Evolutionary conservation across 768 basidiomycete genomes (phyloP).

Genomic region (Pholiota molesta): DNA sequence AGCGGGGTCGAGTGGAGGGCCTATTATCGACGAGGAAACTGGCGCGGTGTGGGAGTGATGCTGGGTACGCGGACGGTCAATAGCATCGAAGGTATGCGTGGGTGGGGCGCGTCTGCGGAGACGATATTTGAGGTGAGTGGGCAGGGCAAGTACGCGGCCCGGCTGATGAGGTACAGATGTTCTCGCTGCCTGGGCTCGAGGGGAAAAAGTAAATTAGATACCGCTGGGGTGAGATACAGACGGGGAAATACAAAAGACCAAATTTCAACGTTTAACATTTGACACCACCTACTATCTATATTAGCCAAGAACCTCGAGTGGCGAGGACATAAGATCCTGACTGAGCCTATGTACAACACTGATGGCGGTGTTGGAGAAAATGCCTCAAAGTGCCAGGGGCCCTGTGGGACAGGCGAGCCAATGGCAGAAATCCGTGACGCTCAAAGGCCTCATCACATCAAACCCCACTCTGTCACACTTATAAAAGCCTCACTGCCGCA

Average conservation of each 20-base stretch:
- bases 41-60: conserved; percentile 70
- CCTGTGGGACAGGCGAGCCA: conserved; percentile 31
- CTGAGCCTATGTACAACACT: too few relatives aligned
- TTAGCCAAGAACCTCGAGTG: too few relatives aligned
- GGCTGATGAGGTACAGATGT: conserved; percentile 43
- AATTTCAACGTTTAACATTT: too few relatives aligned
- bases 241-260: too few relatives aligned
- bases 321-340: too few relatives aligned
- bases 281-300: too few relatives aligned
- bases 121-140: conserved; percentile 58
- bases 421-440: conserved; percentile 50
- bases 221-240: too few relatives aligned
- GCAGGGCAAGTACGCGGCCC: background rate
- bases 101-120: conserved; percentile 68
- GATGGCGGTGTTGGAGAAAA: too few relatives aligned
- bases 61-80: conserved; percentile 63
- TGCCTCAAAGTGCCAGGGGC: conserved; percentile 39
- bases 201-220: conserved; percentile 27
- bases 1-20: conserved; percentile 71
- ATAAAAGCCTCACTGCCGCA: conserved; percentile 26
- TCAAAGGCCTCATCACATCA: conserved; percentile 47
- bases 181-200: conserved; percentile 50
- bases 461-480: conserved; percentile 25
- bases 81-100: conserved; percentile 52
- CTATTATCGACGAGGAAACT: conserved; percentile 60